phyloP scores from a whole-genome alignment of 2,329 filamentous ascomycete genomes.

The Decorospora gaudefroyi region DNA sequence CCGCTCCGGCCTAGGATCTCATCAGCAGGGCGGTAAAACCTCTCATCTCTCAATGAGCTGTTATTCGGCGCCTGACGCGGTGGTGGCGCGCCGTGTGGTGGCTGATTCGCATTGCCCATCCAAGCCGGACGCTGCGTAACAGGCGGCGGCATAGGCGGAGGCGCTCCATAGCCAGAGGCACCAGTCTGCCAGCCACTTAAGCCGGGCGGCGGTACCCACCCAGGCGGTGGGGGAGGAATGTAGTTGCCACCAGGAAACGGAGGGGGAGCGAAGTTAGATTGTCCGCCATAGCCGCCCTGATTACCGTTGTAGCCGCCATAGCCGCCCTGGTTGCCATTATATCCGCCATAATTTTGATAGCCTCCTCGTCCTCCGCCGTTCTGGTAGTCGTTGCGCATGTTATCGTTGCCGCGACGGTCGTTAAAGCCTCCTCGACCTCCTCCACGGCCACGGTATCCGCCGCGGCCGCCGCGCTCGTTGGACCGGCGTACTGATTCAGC shows the following conservation, averaged over 20 bases:
- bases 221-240: slow-evolving; percentile 35
- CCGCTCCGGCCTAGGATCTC: slow-evolving; percentile 34
- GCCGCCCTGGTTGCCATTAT: slow-evolving; percentile 29
- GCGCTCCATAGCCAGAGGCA: slow-evolving; percentile 20
- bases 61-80: slow-evolving; percentile 27
- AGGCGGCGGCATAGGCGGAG: slow-evolving; percentile 19
- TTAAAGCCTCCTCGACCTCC: slow-evolving; percentile 42
- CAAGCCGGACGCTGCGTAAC: slow-evolving; percentile 24
- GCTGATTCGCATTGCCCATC: slow-evolving; percentile 27
- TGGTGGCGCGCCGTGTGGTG: slow-evolving; percentile 27
- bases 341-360: slow-evolving; percentile 25
- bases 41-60: slow-evolving; percentile 29
- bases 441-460: slow-evolving; percentile 27
- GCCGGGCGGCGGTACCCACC: slow-evolving; percentile 35
- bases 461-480: slow-evolving; percentile 61
- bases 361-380: slow-evolving; percentile 36
- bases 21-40: slow-evolving; percentile 33
- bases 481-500: slow-evolving; percentile 67
- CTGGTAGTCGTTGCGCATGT: slow-evolving; percentile 21
- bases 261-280: slow-evolving; percentile 26
- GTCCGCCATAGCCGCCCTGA: slow-evolving; percentile 30
- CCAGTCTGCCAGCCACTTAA: slow-evolving; percentile 20
- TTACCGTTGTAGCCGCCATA: slow-evolving; percentile 30
- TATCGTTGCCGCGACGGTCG: slow-evolving; percentile 31
- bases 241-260: slow-evolving; percentile 34